Evolutionary conservation across 805 yeast genomes (phyloP), one percentile per base, ranked within the genome.

Genomic region (Komagataella populi): DNA sequence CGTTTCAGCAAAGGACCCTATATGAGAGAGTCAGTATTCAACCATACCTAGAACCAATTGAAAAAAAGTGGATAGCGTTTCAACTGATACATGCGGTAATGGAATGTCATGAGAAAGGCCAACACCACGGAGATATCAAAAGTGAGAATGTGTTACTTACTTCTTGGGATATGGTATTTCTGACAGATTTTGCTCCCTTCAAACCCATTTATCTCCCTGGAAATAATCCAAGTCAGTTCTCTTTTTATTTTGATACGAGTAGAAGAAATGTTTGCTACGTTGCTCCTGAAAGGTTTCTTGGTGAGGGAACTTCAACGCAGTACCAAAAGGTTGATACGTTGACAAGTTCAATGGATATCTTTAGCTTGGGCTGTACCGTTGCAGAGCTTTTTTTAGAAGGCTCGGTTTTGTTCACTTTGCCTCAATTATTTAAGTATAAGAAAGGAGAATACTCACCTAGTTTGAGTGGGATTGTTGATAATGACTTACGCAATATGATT

Each of bases 351-450:
- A 86, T 87, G 93, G 99, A 93, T 65, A 70, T 91, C 22, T 87
- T 87, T 62, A 77, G 88, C 51, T 61, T 82, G 47, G 95, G 95
- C 0, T 93, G 99, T 68, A 88, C 86, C 2, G 83, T 93, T 57
- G 96, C 95, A 0, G 99, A 93, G 63, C 66, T 93, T 6, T 87
- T 84, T 56, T 68, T 81, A 17, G 98, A 93, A 56, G 97, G 97
- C 0, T 75, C 85, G 16, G 86, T 97, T 0, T 73, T 87, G 0
- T 91, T 93, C 64, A 83, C 95, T 0, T 72, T 93, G 10, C 81
- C 98, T 0, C 96, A 90, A 60, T 69, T 90, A 54, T 91, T 87
- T 71, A 86, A 83, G 64, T 93, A 84, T 65, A 83, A 83, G 59
- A 77, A 77, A 53, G 76, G 80, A 2, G 89, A 84, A 53, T 81